Evolutionary conservation across 1,284 basidiomycete species (phyloP).

Genomic region (Marasmius fiardii): DNA sequence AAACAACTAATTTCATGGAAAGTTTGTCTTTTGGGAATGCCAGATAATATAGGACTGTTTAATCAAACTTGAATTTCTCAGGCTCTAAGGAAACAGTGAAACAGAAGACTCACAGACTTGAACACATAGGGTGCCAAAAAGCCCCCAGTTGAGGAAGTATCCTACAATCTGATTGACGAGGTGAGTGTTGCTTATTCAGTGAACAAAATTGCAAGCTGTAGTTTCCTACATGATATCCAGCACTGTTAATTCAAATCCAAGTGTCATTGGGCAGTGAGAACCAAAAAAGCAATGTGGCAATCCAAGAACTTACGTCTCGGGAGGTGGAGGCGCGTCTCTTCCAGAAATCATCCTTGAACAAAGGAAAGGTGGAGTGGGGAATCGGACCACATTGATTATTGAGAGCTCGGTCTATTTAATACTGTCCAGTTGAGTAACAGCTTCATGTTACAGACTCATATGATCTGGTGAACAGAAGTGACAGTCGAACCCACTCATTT

Average conservation of each 20-base stretch:
- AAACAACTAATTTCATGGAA: constrained; percentile 20
- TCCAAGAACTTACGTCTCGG: too few relatives aligned
- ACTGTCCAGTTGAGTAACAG: not conserved
- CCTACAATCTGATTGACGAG: constrained; percentile 16
- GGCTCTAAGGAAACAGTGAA: not conserved
- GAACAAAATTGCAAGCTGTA: not conserved
- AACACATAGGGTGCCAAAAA: constrained; percentile 20
- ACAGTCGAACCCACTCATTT: too few relatives aligned
- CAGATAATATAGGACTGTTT: constrained; percentile 21
- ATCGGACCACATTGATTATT: not conserved
- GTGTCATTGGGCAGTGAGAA: not conserved
- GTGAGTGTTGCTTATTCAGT: not conserved
- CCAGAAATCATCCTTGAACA: too few relatives aligned
- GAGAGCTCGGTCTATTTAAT: not conserved
- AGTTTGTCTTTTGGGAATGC: constrained; percentile 20
- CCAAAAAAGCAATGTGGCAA: too few relatives aligned
- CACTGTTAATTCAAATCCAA: not conserved
- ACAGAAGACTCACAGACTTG: constrained; percentile 20
- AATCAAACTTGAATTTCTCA: not conserved
- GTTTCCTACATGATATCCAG: not conserved
- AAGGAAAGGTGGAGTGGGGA: too few relatives aligned
- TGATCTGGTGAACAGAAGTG: too few relatives aligned
- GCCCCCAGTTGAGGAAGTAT: constrained; percentile 20
- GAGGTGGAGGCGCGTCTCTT: too few relatives aligned
- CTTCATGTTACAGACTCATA: too few relatives aligned